Base-by-base conservation (phyloP, 2,329 filamentous ascomycete genomes). In the Fonsecaea pugnacius region DNA sequence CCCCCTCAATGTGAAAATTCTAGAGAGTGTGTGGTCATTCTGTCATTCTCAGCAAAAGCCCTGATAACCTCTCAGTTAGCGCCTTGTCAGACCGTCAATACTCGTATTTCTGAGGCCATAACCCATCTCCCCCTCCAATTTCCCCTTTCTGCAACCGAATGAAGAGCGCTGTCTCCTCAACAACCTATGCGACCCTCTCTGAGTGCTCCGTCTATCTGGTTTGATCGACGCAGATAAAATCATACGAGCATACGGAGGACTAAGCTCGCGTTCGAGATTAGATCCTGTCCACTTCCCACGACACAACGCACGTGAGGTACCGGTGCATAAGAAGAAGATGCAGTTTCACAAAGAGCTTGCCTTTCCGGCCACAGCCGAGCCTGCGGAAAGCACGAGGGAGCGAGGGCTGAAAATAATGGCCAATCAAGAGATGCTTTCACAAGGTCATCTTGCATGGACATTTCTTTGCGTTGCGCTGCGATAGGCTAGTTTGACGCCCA, bases 321-420 rank as follows among this genome's bases (percentile, higher is more conserved):
- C 8, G 21, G 21, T 59, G 57, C 57, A 59, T 51, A 59, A 48
- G 10, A 36, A 43, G 33, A 33, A 51, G 5, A 33, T 38, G 43
- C 30, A 40, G 32, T 1, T 48, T 46, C 50, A 61, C 50, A 61
- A 54, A 55, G 16, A 16, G 21, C 50, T 56, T 57, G 38, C 24
- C 18, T 32, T 56, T 56, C 60, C 60, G 60, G 35, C 12, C 38
- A 40, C n/a, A 54, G 60, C 60, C 60, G 60, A 62, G 18, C 14
- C 27, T 40, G 36, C 52, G 57, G 38, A 24, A 33, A 32, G 50
- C 38, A 55, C 33, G 16, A 38, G 51, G n/a, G 60, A 36, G 27
- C 30, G n/a, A 33, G 21, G 14, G 30, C 57, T 50, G 57, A 59
- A 51, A 59, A 59, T 59, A 59, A 59, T 32, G 43, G 32, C 57